Evolutionary conservation across 1,284 basidiomycete genomes (phyloP).

Genomic region (Schizopora paradoxa): DNA sequence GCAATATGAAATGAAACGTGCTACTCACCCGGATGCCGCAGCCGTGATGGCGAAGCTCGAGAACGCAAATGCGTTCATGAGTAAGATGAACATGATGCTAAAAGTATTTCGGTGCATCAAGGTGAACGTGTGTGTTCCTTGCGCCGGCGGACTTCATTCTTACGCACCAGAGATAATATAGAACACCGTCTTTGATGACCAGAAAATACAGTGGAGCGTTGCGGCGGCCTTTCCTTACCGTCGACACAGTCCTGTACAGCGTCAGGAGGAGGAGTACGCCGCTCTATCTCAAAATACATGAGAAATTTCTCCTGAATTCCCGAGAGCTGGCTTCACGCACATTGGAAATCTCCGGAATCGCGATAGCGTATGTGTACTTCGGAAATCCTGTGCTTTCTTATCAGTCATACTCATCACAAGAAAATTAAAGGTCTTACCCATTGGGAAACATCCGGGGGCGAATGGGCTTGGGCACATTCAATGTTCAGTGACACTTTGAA

Average conservation of each 20-base stretch:
- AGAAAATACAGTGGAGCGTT: conserved; percentile 4
- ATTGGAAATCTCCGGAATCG: conserved; percentile 5
- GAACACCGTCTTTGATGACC: conserved; percentile 2
- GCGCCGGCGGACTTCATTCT: background rate
- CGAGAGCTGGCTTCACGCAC: background rate
- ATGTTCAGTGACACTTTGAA: background rate
- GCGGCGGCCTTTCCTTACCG: background rate
- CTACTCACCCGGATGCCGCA: conserved; percentile 6
- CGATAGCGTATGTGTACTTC: conserved; percentile 1
- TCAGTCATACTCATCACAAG: too few relatives aligned
- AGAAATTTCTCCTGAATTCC: too few relatives aligned
- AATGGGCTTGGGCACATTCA: background rate
- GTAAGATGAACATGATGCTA: conserved; percentile 3
- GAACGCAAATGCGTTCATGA: conserved; percentile 4
- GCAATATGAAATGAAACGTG: background rate
- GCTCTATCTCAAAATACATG: conserved; percentile 2
- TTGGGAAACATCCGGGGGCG: conserved; percentile 3
- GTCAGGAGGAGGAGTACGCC: conserved; percentile 2
- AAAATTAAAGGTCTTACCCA: too few relatives aligned
- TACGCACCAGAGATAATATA: conserved; percentile 1
- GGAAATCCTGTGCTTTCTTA: conserved; percentile 6
- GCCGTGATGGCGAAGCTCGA: conserved; percentile 6
- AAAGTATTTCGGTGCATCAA: too few relatives aligned
- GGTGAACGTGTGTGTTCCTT: background rate
- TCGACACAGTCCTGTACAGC: conserved; percentile 1